Evolutionary conservation across 2,329 filamentous ascomycete genomes (phyloP).

Genomic region (Pezicula rhizophila): DNA sequence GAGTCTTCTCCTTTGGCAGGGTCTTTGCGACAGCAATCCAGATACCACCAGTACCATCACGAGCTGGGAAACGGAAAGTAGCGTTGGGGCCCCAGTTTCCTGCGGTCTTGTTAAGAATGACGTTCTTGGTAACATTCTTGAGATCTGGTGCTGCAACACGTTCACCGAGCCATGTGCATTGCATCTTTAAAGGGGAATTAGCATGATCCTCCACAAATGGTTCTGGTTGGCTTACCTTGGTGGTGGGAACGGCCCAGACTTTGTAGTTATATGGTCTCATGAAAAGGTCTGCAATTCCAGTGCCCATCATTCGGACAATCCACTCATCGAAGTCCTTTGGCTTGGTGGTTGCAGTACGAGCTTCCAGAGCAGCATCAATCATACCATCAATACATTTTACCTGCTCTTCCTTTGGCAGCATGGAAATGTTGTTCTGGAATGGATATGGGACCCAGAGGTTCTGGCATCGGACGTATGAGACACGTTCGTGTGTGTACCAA

Average conservation of each 20-base stretch:
- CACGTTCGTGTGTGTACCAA: conserved; percentile 97
- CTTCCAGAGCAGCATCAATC: conserved; percentile 88
- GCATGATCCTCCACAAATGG: not conserved
- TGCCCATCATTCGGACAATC: conserved; percentile 88
- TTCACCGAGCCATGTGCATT: conserved; percentile 97
- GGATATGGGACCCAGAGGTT: conserved; percentile 95
- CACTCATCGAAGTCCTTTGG: conserved; percentile 97
- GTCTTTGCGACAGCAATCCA: conserved; percentile 97
- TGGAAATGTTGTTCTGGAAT: conserved; percentile 99
- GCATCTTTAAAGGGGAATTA: conserved; percentile 64
- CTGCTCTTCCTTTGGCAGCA: conserved; percentile 96
- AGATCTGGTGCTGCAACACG: conserved; percentile 94
- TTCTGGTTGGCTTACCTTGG: conserved; percentile 58
- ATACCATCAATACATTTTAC: conserved; percentile 90
- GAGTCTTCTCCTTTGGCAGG: conserved; percentile 83
- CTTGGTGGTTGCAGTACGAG: conserved; percentile 81
- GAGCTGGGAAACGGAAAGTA: conserved; percentile 95
- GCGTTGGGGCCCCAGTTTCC: conserved; percentile 98
- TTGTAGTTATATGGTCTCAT: conserved; percentile 99
- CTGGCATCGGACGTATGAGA: conserved; percentile 98
- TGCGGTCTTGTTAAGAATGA: conserved; percentile 91
- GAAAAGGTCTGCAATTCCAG: conserved; percentile 88
- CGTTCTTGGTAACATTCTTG: conserved; percentile 89
- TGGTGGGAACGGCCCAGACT: conserved; percentile 98
- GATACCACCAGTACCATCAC: conserved; percentile 94